phyloP scores from a whole-genome alignment of 2,329 filamentous ascomycete genomes.

The Sclerotinia borealis region DNA sequence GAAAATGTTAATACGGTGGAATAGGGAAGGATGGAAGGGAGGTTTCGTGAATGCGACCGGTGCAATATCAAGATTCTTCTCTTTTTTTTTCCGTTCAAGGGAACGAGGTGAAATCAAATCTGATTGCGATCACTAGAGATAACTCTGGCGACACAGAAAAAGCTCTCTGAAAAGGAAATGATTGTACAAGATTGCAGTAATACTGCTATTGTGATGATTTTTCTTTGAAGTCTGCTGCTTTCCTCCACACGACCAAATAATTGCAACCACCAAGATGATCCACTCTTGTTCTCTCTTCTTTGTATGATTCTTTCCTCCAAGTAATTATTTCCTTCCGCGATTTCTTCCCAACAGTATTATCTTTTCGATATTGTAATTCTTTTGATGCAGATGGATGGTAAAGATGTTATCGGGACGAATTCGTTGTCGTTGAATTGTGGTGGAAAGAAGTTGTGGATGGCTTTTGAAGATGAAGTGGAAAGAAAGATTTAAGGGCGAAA shows the following conservation, averaged over 20 bases:
- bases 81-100: slow-evolving; percentile 33
- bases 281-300: slow-evolving; percentile 5
- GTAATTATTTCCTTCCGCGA: slow-evolving; percentile 1
- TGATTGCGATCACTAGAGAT: slow-evolving; percentile 34
- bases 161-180: slow-evolving; percentile 29
- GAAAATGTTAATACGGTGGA: slow-evolving; percentile 24
- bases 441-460: background rate
- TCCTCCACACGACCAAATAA: slow-evolving; percentile 12
- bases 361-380: background rate
- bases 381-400: background rate
- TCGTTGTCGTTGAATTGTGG: background rate
- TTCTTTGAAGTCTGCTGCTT: slow-evolving; percentile 21
- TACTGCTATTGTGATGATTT: slow-evolving; percentile 27
- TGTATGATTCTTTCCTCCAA: slow-evolving; percentile 10
- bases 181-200: slow-evolving; percentile 34
- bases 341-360: background rate
- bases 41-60: slow-evolving; percentile 29
- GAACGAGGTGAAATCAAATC: slow-evolving; percentile 35
- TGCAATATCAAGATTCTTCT: slow-evolving; percentile 33
- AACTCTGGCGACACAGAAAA: slow-evolving; percentile 29
- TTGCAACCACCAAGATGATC: slow-evolving; percentile 11
- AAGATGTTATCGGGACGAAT: background rate
- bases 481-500: background rate
- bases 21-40: slow-evolving; percentile 21
- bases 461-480: background rate